A percentile compares a stretch with the other conserved stretches of the same genome.
Conservation (phyloP, 345 rosid genomes). For the Cochlearia excelsa region DNA sequence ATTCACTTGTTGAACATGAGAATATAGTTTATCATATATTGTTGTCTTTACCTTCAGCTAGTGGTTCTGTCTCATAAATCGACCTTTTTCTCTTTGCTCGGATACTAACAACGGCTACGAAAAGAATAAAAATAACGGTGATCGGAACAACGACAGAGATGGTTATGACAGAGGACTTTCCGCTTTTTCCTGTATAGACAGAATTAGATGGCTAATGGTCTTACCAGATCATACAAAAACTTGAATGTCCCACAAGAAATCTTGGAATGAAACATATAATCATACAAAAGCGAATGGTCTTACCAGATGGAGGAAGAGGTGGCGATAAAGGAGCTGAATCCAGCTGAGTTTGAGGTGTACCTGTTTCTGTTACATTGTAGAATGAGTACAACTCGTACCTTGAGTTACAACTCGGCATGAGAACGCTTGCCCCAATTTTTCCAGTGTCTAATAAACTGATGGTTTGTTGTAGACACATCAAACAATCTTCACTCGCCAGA, state of each 20-base stretch:
- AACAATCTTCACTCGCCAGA: conserved; percentile 28
- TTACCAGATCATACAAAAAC: background rate
- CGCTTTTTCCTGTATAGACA: conserved; percentile 27
- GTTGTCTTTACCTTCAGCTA: background rate
- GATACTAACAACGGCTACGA: conserved; percentile 2
- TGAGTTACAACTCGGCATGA: conserved; percentile 16
- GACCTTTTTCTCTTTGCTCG: background rate
- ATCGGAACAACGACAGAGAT: conserved; percentile 37
- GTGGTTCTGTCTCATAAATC: too few species aligned
- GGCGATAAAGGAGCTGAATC: background rate
- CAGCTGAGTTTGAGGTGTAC: background rate
- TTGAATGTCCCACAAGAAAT: background rate
- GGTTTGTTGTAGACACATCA: conserved; percentile 29
- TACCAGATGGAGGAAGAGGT: background rate
- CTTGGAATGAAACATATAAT: background rate
- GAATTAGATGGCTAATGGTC: background rate
- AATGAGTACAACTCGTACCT: conserved; percentile 17
- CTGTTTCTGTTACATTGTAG: conserved; percentile 9
- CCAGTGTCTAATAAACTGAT: background rate
- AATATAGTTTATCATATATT: too few species aligned
- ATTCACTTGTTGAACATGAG: too few species aligned
- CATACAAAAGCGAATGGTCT: background rate
- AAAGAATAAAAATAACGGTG: conserved; percentile 27
- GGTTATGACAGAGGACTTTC: conserved; percentile 21
- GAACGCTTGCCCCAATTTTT: conserved; percentile 33